Evolutionary conservation across 2,329 filamentous ascomycete species (phyloP).

Genomic region (Ramularia endophylla): DNA sequence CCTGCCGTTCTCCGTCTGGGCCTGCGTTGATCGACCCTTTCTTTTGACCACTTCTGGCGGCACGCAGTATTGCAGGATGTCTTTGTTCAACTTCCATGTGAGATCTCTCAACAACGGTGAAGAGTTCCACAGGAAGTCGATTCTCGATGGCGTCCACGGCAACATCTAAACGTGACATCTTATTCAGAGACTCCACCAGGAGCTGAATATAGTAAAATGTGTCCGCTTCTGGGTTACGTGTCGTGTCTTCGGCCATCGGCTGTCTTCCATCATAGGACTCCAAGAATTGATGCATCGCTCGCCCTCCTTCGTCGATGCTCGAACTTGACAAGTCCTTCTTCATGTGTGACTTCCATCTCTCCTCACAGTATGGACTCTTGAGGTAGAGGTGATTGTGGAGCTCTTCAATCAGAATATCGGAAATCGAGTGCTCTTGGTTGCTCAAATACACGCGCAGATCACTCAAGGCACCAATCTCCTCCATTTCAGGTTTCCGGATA

Average conservation of each 20-base stretch:
- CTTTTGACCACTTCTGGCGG: constrained; percentile 44
- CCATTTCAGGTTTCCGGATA: constrained; percentile 80
- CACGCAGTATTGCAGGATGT: constrained; percentile 71
- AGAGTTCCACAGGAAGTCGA: constrained; percentile 85
- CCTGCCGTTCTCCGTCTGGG: constrained; percentile 42
- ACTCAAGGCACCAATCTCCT: constrained; percentile 80
- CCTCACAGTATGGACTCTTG: constrained; percentile 95
- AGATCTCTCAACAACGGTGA: constrained; percentile 88
- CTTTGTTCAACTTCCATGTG: constrained; percentile 90
- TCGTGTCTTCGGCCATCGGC: constrained; percentile 73
- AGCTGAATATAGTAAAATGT: constrained; percentile 91
- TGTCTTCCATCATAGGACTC: constrained; percentile 50
- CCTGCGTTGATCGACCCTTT: constrained; percentile 30
- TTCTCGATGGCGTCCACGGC: constrained; percentile 90
- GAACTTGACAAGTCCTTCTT: constrained; percentile 41
- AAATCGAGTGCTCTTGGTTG: constrained; percentile 87
- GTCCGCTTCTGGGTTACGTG: constrained; percentile 89
- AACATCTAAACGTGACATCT: constrained; percentile 75
- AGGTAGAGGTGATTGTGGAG: constrained; percentile 95
- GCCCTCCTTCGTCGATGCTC: constrained; percentile 42
- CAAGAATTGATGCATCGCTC: constrained; percentile 52
- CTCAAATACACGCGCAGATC: constrained; percentile 83
- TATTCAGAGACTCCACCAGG: constrained; percentile 83
- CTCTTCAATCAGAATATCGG: constrained; percentile 95
- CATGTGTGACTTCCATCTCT: constrained; percentile 82